Conservation (phyloP, 2,329 filamentous ascomycete species). For the Hypoxylon sp. region DNA sequence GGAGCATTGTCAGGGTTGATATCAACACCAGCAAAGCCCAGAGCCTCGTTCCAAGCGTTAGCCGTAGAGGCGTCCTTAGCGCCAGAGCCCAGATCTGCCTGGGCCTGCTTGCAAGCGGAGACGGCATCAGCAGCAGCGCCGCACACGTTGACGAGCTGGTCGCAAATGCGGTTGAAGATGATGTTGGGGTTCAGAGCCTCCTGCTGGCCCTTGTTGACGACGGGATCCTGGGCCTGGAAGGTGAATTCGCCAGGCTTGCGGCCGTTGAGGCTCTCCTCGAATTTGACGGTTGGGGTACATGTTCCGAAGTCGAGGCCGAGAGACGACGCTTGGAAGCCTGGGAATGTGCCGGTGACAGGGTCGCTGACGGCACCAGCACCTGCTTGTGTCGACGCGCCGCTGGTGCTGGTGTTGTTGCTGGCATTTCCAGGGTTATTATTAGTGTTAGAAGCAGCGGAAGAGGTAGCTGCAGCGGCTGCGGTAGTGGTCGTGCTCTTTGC, state of each 20-base stretch:
- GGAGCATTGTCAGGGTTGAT: slow-evolving; percentile 57
- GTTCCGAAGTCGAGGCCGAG: slow-evolving; percentile 63
- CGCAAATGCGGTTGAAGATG: slow-evolving; percentile 79
- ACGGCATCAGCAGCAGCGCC: slow-evolving; percentile 71
- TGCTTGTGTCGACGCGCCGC: slow-evolving; percentile 37
- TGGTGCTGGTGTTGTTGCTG: slow-evolving; percentile 29
- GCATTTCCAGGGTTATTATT: slow-evolving; percentile 8
- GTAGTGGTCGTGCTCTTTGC: slow-evolving; percentile 26
- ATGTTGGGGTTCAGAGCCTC: slow-evolving; percentile 79
- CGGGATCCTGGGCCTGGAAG: slow-evolving; percentile 74
- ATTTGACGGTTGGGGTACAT: slow-evolving; percentile 70
- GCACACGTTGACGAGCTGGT: slow-evolving; percentile 76
- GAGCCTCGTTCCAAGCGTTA: slow-evolving; percentile 56
- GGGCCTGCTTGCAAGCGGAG: slow-evolving; percentile 63
- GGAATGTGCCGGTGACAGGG: slow-evolving; percentile 51
- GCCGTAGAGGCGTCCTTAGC: slow-evolving; percentile 55
- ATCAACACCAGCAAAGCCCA: slow-evolving; percentile 56
- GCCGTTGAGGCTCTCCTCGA: slow-evolving; percentile 68
- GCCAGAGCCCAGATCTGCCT: slow-evolving; percentile 55
- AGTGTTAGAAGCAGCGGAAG: slow-evolving; percentile 33
- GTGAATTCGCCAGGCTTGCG: slow-evolving; percentile 71
- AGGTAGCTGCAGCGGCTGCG: slow-evolving; percentile 34
- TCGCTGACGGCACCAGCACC: slow-evolving; percentile 51
- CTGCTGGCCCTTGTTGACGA: slow-evolving; percentile 71
- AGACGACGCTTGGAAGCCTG: slow-evolving; percentile 50